Percentiles rank a stretch among this genome's conserved stretches.
phyloP scores from a whole-genome alignment of 495 filamentous ascomycete species.

The Rostrohypoxylon terebratum region DNA sequence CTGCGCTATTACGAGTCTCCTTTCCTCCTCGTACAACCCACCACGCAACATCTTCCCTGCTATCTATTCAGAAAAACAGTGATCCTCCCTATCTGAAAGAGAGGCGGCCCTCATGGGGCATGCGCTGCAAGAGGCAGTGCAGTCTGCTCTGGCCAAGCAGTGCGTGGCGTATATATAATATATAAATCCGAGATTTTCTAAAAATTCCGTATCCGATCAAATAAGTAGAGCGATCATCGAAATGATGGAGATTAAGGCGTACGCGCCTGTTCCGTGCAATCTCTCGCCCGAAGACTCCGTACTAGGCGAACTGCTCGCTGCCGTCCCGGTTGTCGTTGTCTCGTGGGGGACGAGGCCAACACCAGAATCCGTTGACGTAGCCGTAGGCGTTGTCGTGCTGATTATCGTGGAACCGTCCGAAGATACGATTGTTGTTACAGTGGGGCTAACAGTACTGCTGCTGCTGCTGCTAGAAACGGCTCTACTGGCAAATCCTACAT shows the following conservation, averaged over 20 bases:
- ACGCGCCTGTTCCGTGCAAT: slow-evolving; percentile 13
- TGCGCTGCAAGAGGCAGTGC: background rate
- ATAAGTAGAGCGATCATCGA: slow-evolving; percentile 26
- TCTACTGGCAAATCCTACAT: slow-evolving; percentile 56
- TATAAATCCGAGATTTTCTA: slow-evolving; percentile 12
- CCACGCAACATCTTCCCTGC: background rate
- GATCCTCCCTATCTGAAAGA: slow-evolving; percentile 13
- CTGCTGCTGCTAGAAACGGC: slow-evolving; percentile 25
- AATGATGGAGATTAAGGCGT: slow-evolving; percentile 24
- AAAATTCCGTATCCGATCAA: slow-evolving; percentile 10
- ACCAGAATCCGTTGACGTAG: slow-evolving; percentile 18
- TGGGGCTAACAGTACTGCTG: slow-evolving; percentile 15
- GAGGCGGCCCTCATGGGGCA: background rate
- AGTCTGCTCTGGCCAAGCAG: slow-evolving; percentile 21
- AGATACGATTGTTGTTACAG: slow-evolving; percentile 24
- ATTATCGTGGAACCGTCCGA: slow-evolving; percentile 28
- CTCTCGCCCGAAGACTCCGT: slow-evolving; percentile 31
- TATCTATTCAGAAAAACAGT: slow-evolving; percentile 13
- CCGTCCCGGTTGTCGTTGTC: slow-evolving; percentile 13
- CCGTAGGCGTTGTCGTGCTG: slow-evolving; percentile 28
- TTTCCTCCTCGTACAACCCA: background rate
- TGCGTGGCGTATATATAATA: slow-evolving; percentile 21
- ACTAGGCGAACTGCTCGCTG: slow-evolving; percentile 19
- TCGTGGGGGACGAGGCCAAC: slow-evolving; percentile 33
- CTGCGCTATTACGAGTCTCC: background rate